Evolutionary conservation across 768 basidiomycete species (phyloP), one percentile per base, ranked within the genome.

Genomic region (Xerocomus brunneocitrinus): DNA sequence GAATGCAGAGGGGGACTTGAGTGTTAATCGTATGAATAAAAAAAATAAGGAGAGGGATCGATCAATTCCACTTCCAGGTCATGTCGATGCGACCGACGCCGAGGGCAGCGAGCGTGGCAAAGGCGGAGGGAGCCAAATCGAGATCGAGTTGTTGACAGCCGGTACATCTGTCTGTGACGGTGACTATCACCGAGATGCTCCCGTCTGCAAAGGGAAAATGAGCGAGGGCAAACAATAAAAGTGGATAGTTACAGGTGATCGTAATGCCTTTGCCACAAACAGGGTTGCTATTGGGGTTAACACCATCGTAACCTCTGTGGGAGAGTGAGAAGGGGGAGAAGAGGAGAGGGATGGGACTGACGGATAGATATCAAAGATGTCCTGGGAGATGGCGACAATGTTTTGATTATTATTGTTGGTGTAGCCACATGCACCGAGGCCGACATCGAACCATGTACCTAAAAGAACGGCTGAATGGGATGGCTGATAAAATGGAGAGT

Each of bases 231-330:
- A 16, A 12, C 7, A 10, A 14, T 2, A 1, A 50, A 36, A n/a
- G 22, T 4, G 16, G 3, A 5, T 5, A 70, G 76, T 67, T 70
- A 87, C 87, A 88, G 5, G 22, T 56, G 8, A 71, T 70, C 0
- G 22, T 60, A 51, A 87, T 70, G 50, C 70, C 58, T 61, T 69
- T 75, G 59, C 71, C 71, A 65, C 91, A 92, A 50, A 92, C 66
- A 32, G 90, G 88, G 73, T 93, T 91, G 51, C 57, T 62, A 68
- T 91, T 92, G 27, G 89, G 85, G 74, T 92, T 81, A 6, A 47
- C 73, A 25, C 78, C 77, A 16, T 68, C 48, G 64, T 82, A 85
- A 9, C 75, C 79, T 42, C 86, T 89, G 42, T 7, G 16, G 34
- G 13, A 50, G 38, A 40, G 24, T 52, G 48, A 58, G 57, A 14